Percentiles rank a stretch among this genome's conserved stretches.
Conservation (phyloP, 2,329 filamentous ascomycete species). For the Gyromitra esculenta region DNA sequence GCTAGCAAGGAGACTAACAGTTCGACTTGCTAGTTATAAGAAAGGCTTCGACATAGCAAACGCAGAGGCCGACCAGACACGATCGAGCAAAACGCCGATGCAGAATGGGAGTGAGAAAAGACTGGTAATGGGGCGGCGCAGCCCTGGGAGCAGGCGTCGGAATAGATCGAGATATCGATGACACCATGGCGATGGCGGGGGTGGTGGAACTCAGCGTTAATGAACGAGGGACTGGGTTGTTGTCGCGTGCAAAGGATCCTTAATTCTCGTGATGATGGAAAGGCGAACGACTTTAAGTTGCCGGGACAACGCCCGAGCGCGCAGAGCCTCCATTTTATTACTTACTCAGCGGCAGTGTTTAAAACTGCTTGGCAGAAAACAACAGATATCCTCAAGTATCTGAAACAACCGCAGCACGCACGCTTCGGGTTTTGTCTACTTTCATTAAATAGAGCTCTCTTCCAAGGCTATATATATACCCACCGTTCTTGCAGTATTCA, state of each 20-base stretch:
- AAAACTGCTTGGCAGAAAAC: slow-evolving; percentile 2
- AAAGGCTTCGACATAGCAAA: slow-evolving; percentile 56
- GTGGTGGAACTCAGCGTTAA: slow-evolving; percentile 39
- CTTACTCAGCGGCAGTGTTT: slow-evolving; percentile 5
- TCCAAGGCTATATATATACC: not conserved
- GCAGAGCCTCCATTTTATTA: slow-evolving; percentile 22
- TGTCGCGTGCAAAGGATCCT: slow-evolving; percentile 51
- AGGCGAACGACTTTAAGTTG: slow-evolving; percentile 37
- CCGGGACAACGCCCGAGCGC: slow-evolving; percentile 33
- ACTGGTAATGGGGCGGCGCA: slow-evolving; percentile 56
- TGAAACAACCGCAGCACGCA: not conserved
- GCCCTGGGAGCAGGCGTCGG: slow-evolving; percentile 53
- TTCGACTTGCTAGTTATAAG: slow-evolving; percentile 56
- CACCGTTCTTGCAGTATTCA: not conserved
- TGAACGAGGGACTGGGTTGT: slow-evolving; percentile 51
- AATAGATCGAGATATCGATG: slow-evolving; percentile 55
- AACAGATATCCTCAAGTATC: not conserved
- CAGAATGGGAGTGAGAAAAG: slow-evolving; percentile 56
- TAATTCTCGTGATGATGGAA: slow-evolving; percentile 32
- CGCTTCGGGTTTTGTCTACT: not conserved
- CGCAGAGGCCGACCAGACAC: slow-evolving; percentile 53
- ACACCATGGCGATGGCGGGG: slow-evolving; percentile 50
- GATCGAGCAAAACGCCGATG: slow-evolving; percentile 57
- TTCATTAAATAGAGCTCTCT: not conserved
- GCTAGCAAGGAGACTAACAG: slow-evolving; percentile 47